These are phyloP conservation scores for Verticillium isaacii DNA, from an alignment of 2,329 filamentous ascomycete species.

Conservation along the genomic window DNA sequence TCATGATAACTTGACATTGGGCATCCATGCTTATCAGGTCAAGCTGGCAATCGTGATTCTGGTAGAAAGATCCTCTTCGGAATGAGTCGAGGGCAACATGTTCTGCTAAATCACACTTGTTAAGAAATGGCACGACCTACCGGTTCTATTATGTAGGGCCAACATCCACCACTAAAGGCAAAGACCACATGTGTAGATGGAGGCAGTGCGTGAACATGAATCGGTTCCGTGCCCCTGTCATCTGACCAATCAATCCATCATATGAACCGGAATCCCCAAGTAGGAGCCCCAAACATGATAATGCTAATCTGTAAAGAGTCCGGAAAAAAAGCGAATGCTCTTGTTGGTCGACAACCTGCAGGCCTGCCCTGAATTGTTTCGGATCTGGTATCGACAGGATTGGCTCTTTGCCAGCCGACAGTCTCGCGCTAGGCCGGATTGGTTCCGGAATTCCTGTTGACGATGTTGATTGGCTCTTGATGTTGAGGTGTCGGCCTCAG, in stretches of 20 bases:
- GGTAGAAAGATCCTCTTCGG: too few relatives aligned
- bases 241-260: neutral
- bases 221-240: too few relatives aligned
- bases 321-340: neutral
- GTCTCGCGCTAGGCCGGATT: neutral
- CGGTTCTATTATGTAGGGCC: too few relatives aligned
- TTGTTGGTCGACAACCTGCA: neutral
- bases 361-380: neutral
- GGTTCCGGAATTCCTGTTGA: neutral
- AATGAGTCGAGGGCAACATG: too few relatives aligned
- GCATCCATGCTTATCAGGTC: neutral
- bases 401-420: neutral
- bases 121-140: too few relatives aligned
- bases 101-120: too few relatives aligned
- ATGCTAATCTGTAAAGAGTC: neutral
- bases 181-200: too few relatives aligned
- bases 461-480: neutral
- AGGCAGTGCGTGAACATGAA: too few relatives aligned
- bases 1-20: neutral
- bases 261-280: neutral
- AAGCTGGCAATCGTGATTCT: too few relatives aligned
- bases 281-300: neutral
- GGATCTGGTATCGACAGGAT: neutral
- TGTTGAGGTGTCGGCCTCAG: neutral
- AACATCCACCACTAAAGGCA: too few relatives aligned